Conservation (phyloP, 768 basidiomycete genomes). For the Gyrodon lividus region DNA sequence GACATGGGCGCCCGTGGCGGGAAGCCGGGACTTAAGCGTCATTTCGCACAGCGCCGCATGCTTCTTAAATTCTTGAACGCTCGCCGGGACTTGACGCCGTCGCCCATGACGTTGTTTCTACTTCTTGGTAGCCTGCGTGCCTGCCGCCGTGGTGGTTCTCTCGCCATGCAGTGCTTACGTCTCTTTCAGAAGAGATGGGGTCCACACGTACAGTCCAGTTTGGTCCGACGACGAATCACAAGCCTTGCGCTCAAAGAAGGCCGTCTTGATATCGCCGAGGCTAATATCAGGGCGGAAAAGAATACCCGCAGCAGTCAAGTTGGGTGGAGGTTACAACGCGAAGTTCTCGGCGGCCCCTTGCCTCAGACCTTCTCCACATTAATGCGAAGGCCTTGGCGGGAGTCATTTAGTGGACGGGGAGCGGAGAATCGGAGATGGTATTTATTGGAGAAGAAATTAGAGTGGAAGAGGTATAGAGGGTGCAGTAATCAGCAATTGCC, state of each 20-base stretch:
- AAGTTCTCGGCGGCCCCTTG: constrained; percentile 2
- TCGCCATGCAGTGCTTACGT: constrained; percentile 45
- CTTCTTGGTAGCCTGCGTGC: constrained; percentile 52
- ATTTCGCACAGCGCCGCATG: constrained; percentile 44
- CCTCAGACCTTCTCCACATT: constrained; percentile 9
- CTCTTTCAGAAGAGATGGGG: constrained; percentile 60
- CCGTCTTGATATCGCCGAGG: constrained; percentile 46
- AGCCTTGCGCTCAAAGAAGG: constrained; percentile 65
- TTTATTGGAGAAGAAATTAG: constrained; percentile 24
- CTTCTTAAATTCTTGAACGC: constrained; percentile 44
- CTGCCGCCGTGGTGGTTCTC: constrained; percentile 52
- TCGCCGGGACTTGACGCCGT: constrained; percentile 54
- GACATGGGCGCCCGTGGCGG: constrained; percentile 37
- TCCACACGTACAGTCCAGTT: constrained; percentile 47
- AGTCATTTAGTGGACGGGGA: constrained; percentile 25
- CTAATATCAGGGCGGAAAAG: constrained; percentile 23
- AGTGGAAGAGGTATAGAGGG: constrained; percentile 6
- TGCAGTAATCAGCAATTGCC: not conserved
- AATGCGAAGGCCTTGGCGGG: constrained; percentile 22
- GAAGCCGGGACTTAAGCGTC: constrained; percentile 40
- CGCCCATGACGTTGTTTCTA: constrained; percentile 56
- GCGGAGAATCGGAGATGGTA: constrained; percentile 32
- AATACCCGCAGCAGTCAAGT: constrained; percentile 5
- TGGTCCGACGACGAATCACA: constrained; percentile 59
- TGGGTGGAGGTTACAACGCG: constrained; percentile 11